Evolutionary conservation across 352 stramenopile species (phyloP).

Genomic region (Phytopythium mirpurense): DNA sequence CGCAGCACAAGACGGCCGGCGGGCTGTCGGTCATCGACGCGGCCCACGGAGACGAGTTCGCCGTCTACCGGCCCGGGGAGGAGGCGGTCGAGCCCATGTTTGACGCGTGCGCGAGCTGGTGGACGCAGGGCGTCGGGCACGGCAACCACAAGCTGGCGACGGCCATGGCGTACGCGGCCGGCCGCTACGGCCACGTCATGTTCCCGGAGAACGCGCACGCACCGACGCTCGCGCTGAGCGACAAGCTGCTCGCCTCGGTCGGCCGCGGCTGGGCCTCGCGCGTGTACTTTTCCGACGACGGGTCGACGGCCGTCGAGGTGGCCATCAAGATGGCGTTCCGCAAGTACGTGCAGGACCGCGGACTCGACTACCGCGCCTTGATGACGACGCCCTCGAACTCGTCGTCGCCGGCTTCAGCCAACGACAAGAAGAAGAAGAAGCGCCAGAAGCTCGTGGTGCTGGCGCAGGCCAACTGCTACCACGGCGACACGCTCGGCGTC

Average conservation of each 20-base stretch:
- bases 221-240: slow-evolving; percentile 71
- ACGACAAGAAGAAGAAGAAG: too few species aligned
- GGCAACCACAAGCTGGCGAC: slow-evolving; percentile 87
- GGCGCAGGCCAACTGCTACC: slow-evolving; percentile 89
- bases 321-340: slow-evolving; percentile 91
- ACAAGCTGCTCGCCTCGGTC: slow-evolving; percentile 72
- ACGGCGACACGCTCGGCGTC: slow-evolving; percentile 88
- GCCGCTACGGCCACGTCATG: slow-evolving; percentile 90
- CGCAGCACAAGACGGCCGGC: slow-evolving; percentile 86
- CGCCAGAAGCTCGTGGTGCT: slow-evolving; percentile 68
- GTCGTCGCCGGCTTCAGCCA: too few species aligned
- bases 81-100: slow-evolving; percentile 69
- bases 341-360: slow-evolving; percentile 73
- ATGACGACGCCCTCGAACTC: too few species aligned
- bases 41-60: slow-evolving; percentile 86
- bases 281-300: slow-evolving; percentile 91
- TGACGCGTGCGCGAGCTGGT: slow-evolving; percentile 91
- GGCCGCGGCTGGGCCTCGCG: slow-evolving; percentile 81
- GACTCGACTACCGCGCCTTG: slow-evolving; percentile 51
- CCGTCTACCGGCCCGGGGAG: slow-evolving; percentile 36
- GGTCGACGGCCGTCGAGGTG: slow-evolving; percentile 88
- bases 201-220: slow-evolving; percentile 90
- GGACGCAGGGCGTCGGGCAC: slow-evolving; percentile 90
- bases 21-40: slow-evolving; percentile 86
- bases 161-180: slow-evolving; percentile 83